Conservation (phyloP, 345 rosid species). For the Populus nigra region DNA sequence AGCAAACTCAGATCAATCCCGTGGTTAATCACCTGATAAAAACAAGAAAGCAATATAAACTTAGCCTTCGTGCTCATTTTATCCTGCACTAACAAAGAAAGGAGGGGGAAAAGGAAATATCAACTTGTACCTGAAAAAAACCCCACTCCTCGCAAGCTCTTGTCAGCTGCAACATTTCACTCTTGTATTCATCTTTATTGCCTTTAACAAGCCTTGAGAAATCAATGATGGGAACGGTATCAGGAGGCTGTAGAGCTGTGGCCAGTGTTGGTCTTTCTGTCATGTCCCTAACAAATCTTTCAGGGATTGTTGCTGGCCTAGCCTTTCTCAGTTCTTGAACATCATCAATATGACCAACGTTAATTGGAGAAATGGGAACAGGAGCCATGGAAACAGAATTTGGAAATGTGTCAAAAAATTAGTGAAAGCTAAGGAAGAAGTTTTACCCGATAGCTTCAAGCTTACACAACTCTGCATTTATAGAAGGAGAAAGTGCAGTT, state of each 20-base stretch:
- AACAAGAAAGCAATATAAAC: background rate
- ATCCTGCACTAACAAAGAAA: background rate
- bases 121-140: constrained; percentile 70
- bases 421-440: constrained; percentile 1
- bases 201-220: constrained; percentile 53
- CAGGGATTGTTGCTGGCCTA: constrained; percentile 60
- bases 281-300: constrained; percentile 64
- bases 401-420: background rate
- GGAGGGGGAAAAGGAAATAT: background rate
- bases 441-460: constrained; percentile 8
- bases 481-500: constrained; percentile 18
- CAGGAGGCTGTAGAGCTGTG: constrained; percentile 24
- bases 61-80: background rate
- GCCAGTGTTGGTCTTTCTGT: constrained; percentile 51
- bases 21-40: constrained; percentile 70
- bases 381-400: constrained; percentile 56
- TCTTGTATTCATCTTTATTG: constrained; percentile 28
- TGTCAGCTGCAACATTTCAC: constrained; percentile 46
- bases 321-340: constrained; percentile 78
- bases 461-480: constrained; percentile 26
- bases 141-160: constrained; percentile 94
- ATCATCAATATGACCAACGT: constrained; percentile 81
- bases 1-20: constrained; percentile 56
- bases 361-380: constrained; percentile 44
- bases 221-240: constrained; percentile 62